Evolutionary conservation across 345 rosid species (phyloP), one percentile per base, ranked within the genome.

Genomic region (Citrus mangshanensis): DNA sequence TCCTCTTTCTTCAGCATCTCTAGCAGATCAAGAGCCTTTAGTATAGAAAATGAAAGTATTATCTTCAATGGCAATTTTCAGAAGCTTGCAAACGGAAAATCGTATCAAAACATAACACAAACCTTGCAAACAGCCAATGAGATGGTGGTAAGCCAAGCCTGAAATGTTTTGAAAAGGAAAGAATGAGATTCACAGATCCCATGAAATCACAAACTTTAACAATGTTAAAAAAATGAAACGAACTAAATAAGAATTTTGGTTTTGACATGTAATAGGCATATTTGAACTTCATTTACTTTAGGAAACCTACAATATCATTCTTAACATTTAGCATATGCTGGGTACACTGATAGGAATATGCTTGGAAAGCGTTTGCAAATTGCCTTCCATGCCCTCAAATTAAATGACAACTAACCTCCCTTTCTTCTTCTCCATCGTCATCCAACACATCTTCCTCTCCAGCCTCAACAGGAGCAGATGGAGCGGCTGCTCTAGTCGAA

Each of bases 371-470:
- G 24, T 32, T 16, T 34, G 16, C 42, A 75, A 76, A 14, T 24
- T 16, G 18, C n/a, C 37, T 51, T 34, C 64, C 25, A 10, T 24
- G 65, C 54, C 22, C 49, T 66, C 61, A 64, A 49, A 30, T 24
- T 14, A 25, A 40, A 67, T 58, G 9, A 74, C 59, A 68, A 82
- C 93, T 82, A 78, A 93, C 98, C 93, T 94, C 99, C 59, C 99
- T 87, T 79, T 97, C 98, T 82, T 97, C 98, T 89, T 97, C 99
- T 42, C 93, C 86, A 78, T 94, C 98, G n/a, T 93, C 98, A 84
- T 94, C 97, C 64, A 90, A 81, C 46, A 85, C 69, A 77, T 94
- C 95, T 74, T 96, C 99, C 81, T 96, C 98, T 58, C 93, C 98
- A 30, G 85, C 78, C 87, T 92, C 97, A 85, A 91, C 86, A 2